Conservation (phyloP, 148 eudicot genomes). For the Persicaria tinctoria region DNA sequence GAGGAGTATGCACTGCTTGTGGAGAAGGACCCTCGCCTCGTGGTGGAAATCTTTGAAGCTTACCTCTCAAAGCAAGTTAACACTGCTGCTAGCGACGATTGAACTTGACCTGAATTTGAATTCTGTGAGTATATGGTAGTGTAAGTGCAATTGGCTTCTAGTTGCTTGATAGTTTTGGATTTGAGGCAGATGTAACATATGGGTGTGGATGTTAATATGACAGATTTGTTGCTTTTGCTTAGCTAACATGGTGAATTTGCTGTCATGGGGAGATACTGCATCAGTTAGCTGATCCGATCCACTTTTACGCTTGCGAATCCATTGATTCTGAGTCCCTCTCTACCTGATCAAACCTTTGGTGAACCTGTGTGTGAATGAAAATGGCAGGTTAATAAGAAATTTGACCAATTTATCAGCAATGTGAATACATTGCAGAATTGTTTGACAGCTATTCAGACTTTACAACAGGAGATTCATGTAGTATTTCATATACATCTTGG, state of each 20-base stretch:
- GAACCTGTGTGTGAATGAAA: constrained; percentile 12
- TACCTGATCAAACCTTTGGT: constrained; percentile 30
- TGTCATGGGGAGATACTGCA: constrained; percentile 15
- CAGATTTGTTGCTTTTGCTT: no score
- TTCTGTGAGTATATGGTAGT: no score
- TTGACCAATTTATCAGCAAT: background rate
- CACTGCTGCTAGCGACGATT: constrained; percentile 48
- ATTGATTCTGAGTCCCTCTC: constrained; percentile 30
- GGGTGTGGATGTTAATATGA: no score
- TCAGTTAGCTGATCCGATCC: constrained; percentile 70
- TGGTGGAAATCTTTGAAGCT: constrained; percentile 73
- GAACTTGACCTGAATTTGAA: background rate
- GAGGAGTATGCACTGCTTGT: constrained; percentile 71
- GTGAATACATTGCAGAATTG: background rate
- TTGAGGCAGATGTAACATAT: no score
- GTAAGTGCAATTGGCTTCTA: no score
- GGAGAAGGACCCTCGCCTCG: constrained; percentile 72
- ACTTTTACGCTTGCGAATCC: constrained; percentile 72
- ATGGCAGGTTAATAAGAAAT: background rate
- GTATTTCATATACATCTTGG: background rate
- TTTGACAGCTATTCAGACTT: background rate
- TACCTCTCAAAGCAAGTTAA: constrained; percentile 66
- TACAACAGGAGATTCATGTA: background rate
- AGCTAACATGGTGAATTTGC: constrained; percentile 5
- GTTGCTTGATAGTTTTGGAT: no score